Evolutionary conservation across 371 early-diverging fungal genomes (phyloP), one percentile per base, ranked within the genome.

Genomic region (Haplosporangium sp.): DNA sequence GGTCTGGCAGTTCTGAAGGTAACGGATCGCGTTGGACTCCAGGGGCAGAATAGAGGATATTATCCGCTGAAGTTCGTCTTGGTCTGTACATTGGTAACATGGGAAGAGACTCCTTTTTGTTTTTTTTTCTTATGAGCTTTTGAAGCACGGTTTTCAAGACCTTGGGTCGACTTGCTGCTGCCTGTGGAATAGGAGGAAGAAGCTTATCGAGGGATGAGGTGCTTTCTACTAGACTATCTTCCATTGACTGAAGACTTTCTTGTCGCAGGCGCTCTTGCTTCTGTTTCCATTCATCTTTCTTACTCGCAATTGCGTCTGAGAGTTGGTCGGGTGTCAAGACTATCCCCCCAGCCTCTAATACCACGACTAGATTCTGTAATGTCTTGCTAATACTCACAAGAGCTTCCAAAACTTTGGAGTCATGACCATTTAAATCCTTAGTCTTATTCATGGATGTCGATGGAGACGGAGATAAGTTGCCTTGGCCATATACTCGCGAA

Each of bases 21-120:
- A 76, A 19, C 0, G 77, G 71, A 20, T 71, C 69, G 35, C 76
- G 71, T 47, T 76, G 67, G 19, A 61, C 20, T 9, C 75, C 71
- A 0, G 76, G 76, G 13, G 67, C 64, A 1, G 68, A 55, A n/a
- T 72, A 77, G 3, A 72, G 44, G 58, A 75, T 75, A 40, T 75
- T 48, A 27, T 75, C 76, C n/a, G 55, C 71, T 4, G 71, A 62
- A 1, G 67, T 50, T 11, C 71, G 56, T 10, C n/a, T 35, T 3
- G 67, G 72, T 20, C n/a, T 57, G 39, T 70, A 45, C 19, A n/a
- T 38, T 53, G 34, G 37, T 37, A 37, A 10, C 9, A 38, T 58
- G 40, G 57, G 1, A 6, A 2, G 17, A 8, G 61, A 38, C 27
- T 55, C 55, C 27, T 34, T 19, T 8, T 34, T 53, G 35, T 34